phyloP scores from a whole-genome alignment of 2,329 filamentous ascomycete genomes.

The Exophiala alcalophila region DNA sequence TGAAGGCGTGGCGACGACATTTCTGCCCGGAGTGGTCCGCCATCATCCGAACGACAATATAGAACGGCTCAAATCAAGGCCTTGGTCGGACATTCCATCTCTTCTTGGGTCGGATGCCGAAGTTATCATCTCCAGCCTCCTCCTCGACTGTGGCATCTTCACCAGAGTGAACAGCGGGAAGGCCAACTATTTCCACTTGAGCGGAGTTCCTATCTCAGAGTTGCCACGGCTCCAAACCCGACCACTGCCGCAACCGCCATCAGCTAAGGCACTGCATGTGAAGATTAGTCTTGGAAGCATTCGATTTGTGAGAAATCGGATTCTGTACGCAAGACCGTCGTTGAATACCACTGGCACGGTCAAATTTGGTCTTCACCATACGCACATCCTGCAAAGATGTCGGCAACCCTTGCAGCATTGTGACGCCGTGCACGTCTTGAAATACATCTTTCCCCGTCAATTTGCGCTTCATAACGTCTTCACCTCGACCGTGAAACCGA shows the following conservation, averaged over 20 bases:
- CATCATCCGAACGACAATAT: constrained; percentile 69
- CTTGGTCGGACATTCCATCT: constrained; percentile 73
- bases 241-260: not conserved
- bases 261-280: too few relatives aligned
- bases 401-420: constrained; percentile 46
- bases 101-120: constrained; percentile 74
- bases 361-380: constrained; percentile 72
- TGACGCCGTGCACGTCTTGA: constrained; percentile 70
- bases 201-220: constrained; percentile 50
- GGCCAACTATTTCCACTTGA: constrained; percentile 73
- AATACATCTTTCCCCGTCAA: constrained; percentile 90
- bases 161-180: constrained; percentile 56
- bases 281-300: constrained; percentile 9
- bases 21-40: constrained; percentile 64
- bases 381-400: constrained; percentile 78
- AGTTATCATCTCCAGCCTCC: constrained; percentile 70
- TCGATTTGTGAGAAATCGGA: constrained; percentile 71
- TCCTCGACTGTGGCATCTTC: constrained; percentile 78
- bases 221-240: not conserved
- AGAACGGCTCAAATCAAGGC: constrained; percentile 61
- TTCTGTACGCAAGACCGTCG: constrained; percentile 76
- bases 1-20: constrained; percentile 37
- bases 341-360: constrained; percentile 66
- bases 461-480: constrained; percentile 94
- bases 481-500: constrained; percentile 61